Base-by-base conservation (phyloP, 257 asterid genomes). In the Eustoma russellianum region DNA sequence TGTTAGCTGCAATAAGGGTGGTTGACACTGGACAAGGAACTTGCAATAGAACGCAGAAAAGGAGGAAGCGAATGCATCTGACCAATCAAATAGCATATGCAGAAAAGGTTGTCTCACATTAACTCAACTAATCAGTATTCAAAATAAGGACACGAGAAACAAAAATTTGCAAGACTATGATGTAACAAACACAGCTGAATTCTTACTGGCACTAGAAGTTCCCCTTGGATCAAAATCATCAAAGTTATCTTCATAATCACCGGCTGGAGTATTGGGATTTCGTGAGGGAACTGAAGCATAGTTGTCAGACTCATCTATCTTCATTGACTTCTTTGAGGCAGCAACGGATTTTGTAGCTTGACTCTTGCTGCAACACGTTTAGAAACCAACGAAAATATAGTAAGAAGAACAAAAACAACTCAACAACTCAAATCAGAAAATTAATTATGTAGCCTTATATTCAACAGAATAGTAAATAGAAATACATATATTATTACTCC, bases 191-290 rank as follows among this genome's bases (percentile, higher is more conserved):
- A 19, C 44, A 19, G 14, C n/a, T 19, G 33, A 38, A 66, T 9
- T 76, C 99, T 88, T 85, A 92, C 97, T 85, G 30, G 86, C 69
- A 76, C 54, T 74, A 18, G 87, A 77, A 59, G 77, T 74, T 30
- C 94, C 97, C 49, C 99, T 82, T 24, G 99, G 99, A 78, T 92
- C 95, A 73, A 88, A 92, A 77, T 91, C 95, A 66, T 89, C 95
- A 61, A 74, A 77, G 41, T 86, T 93, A 33, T 74, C 99, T 40
- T 78, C 91, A 66, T 81, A 68, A 61, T 75, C 78, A 68, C 66
- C 56, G 41, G 77, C 50, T 6, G 70, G 61, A 48, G 68, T 66
- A 69, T 55, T 74, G 45, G 79, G 71, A 48, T 55, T 72, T 64
- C 76, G 66, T 48, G 85, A 46, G 68, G 80, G 61, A 61, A 56